These are phyloP conservation scores for Kwoniella pini DNA, from an alignment of 768 basidiomycete genomes.

Conservation along the genomic window DNA sequence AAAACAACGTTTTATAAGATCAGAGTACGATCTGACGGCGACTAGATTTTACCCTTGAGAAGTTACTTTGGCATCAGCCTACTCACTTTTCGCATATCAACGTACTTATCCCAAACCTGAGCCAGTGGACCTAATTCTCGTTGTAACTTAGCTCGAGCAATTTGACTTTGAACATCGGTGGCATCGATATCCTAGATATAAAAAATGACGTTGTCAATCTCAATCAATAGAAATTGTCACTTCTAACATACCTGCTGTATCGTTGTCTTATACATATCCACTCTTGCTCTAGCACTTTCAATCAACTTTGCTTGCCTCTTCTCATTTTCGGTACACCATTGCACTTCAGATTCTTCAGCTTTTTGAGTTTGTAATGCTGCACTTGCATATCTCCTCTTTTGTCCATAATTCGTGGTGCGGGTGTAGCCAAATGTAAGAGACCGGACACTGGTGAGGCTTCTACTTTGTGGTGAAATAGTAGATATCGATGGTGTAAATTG, in stretches of 20 bases:
- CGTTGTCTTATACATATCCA: conserved; percentile 10
- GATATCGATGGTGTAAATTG: conserved; percentile 16
- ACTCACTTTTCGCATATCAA: conserved; percentile 62
- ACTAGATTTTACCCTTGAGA: no score
- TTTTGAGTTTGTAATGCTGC: not conserved
- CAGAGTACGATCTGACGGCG: no score
- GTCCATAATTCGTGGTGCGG: no score
- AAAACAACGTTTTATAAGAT: conserved; percentile 43
- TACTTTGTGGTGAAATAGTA: not conserved
- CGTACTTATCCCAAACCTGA: conserved; percentile 69
- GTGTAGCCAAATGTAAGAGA: no score
- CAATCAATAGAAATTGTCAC: no score
- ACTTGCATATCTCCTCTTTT: not conserved
- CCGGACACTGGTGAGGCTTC: not conserved
- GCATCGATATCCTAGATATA: conserved; percentile 9
- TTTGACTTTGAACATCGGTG: conserved; percentile 58
- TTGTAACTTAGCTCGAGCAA: conserved; percentile 63
- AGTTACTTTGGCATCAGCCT: not conserved
- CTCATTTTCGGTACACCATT: conserved; percentile 21
- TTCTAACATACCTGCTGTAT: conserved; percentile 9
- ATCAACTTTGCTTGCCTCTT: conserved; percentile 23
- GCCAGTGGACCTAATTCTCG: conserved; percentile 73
- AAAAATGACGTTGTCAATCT: not conserved
- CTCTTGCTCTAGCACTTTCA: conserved; percentile 14
- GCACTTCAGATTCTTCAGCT: not conserved